Base-by-base conservation (phyloP, 1,284 basidiomycete species). In the Athelia sp. region DNA sequence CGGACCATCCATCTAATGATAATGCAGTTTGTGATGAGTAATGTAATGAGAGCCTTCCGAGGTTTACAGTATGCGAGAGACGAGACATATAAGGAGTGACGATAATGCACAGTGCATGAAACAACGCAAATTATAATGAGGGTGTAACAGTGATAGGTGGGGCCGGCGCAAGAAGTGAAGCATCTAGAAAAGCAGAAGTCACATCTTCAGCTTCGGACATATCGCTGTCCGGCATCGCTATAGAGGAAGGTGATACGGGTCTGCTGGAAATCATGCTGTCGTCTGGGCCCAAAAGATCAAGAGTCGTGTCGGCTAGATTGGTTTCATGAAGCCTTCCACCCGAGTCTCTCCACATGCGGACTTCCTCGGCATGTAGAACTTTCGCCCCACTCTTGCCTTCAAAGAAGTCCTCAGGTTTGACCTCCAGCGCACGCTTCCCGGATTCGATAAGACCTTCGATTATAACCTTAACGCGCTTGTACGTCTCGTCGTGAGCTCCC, bases 281-380 rank as follows among this genome's bases (percentile, higher is more conserved):
- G n/a, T 21, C 36, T 40, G n/a, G 36, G 4, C 36, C 36, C 13
- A 29, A 29, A 4, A 29, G 4, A 29, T 29, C 26, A 13, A 29
- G 26, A 29, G 26, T 29, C 8, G 50, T 49, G 43, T 56, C 50
- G 32, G 40, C 49, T 40, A 47, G 48, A n/a, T n/a, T n/a, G 36
- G 17, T 29, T 9, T 14, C 53, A 13, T 29, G 26, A 21, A 40
- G 36, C 38, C 52, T 57, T 23, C 62, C 62, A 26, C 60, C 62
- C 3, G 63, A 68, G 55, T 69, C 75, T 47, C 72, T 71, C 81
- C 83, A 87, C 17, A 71, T 68, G 40, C 78, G 75, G 44, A 87
- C 72, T 57, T 89, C 87, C 52, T 86, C 82, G 26, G 81, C 79
- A 49, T 74, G 82, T 17, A 89, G 70, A n/a, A 89, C 86, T 61